Conservation (phyloP, 495 filamentous ascomycete species). For the Hypoxylon subgilvum region DNA sequence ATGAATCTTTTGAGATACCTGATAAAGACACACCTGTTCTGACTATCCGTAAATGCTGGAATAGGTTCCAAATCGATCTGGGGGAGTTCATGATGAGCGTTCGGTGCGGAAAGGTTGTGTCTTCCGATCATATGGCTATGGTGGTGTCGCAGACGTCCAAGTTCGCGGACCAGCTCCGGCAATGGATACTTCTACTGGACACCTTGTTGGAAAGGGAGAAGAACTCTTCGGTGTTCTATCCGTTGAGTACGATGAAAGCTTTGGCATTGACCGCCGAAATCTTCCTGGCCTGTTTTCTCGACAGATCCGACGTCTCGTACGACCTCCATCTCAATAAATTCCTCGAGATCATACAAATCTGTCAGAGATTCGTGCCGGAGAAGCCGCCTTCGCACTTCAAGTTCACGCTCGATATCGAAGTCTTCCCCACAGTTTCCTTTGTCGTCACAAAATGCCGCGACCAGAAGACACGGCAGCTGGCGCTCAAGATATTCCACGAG, state of each 20-base stretch:
- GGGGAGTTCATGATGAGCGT: slow-evolving; percentile 31
- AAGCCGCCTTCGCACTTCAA: slow-evolving; percentile 16
- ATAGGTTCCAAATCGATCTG: slow-evolving; percentile 28
- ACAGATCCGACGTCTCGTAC: slow-evolving; percentile 29
- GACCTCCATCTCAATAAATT: slow-evolving; percentile 23
- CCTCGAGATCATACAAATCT: slow-evolving; percentile 23
- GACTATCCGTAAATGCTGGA: slow-evolving; percentile 17
- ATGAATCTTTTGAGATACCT: slow-evolving; percentile 2
- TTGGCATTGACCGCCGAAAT: slow-evolving; percentile 15
- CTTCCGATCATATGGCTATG: slow-evolving; percentile 4
- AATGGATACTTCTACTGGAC: slow-evolving; percentile 25
- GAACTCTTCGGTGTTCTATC: slow-evolving; percentile 1
- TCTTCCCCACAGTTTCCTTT: slow-evolving; percentile 34
- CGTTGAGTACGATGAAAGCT: slow-evolving; percentile 23
- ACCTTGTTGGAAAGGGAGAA: slow-evolving; percentile 17
- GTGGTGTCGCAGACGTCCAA: slow-evolving; percentile 14
- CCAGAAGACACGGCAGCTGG: slow-evolving; percentile 13
- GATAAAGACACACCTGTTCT: slow-evolving; percentile 6
- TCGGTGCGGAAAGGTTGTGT: slow-evolving; percentile 13
- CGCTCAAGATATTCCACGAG: slow-evolving; percentile 22
- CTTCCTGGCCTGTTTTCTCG: slow-evolving; percentile 36
- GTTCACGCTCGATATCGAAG: slow-evolving; percentile 28
- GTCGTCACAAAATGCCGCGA: slow-evolving; percentile 32
- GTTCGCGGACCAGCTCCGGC: slow-evolving; percentile 12
- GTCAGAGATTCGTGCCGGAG: slow-evolving; percentile 16